These are phyloP conservation scores for Stemphylium beticola DNA, from an alignment of 2,329 filamentous ascomycete genomes.

Conservation along the genomic window DNA sequence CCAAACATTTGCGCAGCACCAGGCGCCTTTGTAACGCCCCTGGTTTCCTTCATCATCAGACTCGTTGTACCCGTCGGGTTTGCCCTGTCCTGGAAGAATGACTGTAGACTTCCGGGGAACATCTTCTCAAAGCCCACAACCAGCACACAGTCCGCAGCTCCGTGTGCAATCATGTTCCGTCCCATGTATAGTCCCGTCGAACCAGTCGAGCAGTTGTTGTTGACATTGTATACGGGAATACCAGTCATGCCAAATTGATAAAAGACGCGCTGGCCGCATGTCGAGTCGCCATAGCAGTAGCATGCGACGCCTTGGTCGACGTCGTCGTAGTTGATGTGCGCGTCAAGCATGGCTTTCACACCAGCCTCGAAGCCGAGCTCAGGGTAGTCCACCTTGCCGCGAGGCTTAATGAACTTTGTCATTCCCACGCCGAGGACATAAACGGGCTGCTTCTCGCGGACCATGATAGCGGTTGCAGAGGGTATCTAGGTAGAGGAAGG, in stretches of 20 bases:
- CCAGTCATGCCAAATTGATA: slow-evolving; percentile 98
- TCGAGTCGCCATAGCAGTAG: slow-evolving; percentile 96
- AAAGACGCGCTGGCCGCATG: slow-evolving; percentile 94
- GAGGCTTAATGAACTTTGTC: slow-evolving; percentile 99
- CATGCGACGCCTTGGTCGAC: slow-evolving; percentile 95
- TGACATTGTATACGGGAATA: slow-evolving; percentile 97
- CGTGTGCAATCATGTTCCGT: slow-evolving; percentile 77
- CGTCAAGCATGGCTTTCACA: slow-evolving; percentile 81
- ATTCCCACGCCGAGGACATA: slow-evolving; percentile 98
- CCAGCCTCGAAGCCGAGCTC: slow-evolving; percentile 93
- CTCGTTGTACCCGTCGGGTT: slow-evolving; percentile 76
- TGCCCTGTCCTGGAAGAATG: slow-evolving; percentile 82
- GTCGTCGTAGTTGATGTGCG: slow-evolving; percentile 94
- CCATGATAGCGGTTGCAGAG: slow-evolving; percentile 51
- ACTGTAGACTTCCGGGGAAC: slow-evolving; percentile 86
- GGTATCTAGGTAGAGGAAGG: background rate
- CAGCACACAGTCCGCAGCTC: slow-evolving; percentile 84
- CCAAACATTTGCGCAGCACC: slow-evolving; percentile 93
- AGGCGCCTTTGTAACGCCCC: slow-evolving; percentile 81
- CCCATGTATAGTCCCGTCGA: slow-evolving; percentile 87
- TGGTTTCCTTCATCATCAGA: slow-evolving; percentile 81
- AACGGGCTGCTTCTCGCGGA: slow-evolving; percentile 61
- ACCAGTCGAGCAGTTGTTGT: slow-evolving; percentile 99
- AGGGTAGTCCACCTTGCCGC: slow-evolving; percentile 91
- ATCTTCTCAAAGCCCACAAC: slow-evolving; percentile 99